Base-by-base conservation (phyloP, 768 basidiomycete genomes). In the Gyrodon lividus region DNA sequence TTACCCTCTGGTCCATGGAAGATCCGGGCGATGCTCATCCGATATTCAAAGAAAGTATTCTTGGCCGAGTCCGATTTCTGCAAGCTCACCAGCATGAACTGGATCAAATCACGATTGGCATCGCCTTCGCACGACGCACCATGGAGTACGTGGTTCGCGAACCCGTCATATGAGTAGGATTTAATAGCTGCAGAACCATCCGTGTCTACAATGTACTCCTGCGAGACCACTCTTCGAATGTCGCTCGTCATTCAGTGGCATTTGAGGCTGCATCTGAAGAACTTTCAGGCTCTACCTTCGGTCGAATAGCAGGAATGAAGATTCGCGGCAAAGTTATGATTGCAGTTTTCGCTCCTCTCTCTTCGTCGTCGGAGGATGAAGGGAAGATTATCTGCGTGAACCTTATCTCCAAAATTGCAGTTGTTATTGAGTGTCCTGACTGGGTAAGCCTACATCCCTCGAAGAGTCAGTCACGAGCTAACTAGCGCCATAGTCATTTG, bases 1-100 rank as follows among this genome's bases (percentile, higher is more conserved):
- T 83, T 19, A 73, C 72, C 10, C 59, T 82, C 10, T 80, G 79
- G 76, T 75, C 70, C 41, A 54, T 73, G 23, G 61, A 60, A n/a
- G 65, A 69, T 58, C 38, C 66, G 24, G 55, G 61, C 5, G 42
- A 59, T 48, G 43, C 54, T 33, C 64, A 61, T 52, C 60, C 63
- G 30, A 64, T 66, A 24, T 67, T 70, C 17, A 59, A 48, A 37
- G 51, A 64, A 16, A 65, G 70, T 45, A 59, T 70, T 6, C 44
- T 58, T 10, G 54, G 63, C 31, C 68, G 70, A 5, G 63, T 70
- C 48, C 65, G 62, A 19, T 75, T 72, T 41, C 58, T 70, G 33
- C 69, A 71, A 30, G 59, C 66, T n/a, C 66, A 66, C 22, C 52
- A 60, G 9, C 50, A 51, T 9, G 52, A 57, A 40, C 43, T 54